Percentiles rank a stretch among this genome's conserved stretches.
phyloP scores from a whole-genome alignment of 208 protist species.

The Perkinsela sp. region DNA sequence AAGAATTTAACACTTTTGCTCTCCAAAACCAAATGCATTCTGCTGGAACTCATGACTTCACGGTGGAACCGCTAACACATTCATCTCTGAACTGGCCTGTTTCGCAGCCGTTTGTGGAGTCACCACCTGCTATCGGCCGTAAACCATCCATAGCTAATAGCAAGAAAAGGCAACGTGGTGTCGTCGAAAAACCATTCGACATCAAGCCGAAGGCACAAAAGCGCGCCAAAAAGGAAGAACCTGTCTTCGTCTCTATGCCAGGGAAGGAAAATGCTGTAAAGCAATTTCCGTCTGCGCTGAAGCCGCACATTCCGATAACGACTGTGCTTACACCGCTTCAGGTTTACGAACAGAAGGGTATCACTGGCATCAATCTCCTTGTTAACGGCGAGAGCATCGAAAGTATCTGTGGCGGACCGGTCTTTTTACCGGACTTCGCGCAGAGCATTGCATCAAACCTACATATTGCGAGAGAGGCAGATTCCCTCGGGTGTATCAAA shows the following conservation, averaged over 20 bases:
- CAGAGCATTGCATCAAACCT: not conserved
- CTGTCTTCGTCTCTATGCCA: not conserved
- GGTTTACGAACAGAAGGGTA: not conserved
- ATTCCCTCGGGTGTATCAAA: not conserved
- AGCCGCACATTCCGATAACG: not conserved
- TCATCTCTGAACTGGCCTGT: too few species aligned
- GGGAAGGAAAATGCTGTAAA: not conserved
- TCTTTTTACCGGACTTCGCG: not conserved
- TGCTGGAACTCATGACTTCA: too few species aligned
- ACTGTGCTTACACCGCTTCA: not conserved
- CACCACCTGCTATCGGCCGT: too few species aligned
- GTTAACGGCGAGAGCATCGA: not conserved
- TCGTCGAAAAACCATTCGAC: too few species aligned
- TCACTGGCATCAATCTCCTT: not conserved
- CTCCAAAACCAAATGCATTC: too few species aligned
- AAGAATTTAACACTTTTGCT: too few species aligned
- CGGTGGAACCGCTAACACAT: too few species aligned
- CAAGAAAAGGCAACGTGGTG: too few species aligned
- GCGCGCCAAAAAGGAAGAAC: not conserved
- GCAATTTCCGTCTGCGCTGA: not conserved
- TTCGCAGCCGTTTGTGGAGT: too few species aligned
- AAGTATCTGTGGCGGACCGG: not conserved
- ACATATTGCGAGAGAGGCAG: not conserved
- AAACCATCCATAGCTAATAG: too few species aligned
- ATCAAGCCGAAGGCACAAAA: not conserved